Evolutionary conservation across 2,329 filamentous ascomycete genomes (phyloP).

Genomic region (Trichoderma gracile): DNA sequence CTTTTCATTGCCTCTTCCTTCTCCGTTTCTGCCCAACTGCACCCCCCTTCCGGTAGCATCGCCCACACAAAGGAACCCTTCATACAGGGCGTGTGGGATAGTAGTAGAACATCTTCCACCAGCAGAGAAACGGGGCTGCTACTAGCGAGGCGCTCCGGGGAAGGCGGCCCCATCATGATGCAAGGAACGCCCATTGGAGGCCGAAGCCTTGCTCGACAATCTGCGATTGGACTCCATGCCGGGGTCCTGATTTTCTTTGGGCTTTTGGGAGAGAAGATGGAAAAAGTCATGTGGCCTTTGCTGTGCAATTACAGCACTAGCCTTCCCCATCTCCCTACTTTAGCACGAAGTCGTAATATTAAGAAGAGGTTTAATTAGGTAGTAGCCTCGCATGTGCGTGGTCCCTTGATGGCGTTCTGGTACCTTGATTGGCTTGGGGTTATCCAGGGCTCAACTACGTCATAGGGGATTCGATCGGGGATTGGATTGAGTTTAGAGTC

Average conservation of each 20-base stretch:
- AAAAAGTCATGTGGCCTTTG: conserved; percentile 8
- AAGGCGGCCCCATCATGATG: not conserved
- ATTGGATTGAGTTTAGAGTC: not conserved
- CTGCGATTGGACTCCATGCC: not conserved
- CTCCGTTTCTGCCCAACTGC: conserved; percentile 15
- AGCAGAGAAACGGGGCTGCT: not conserved
- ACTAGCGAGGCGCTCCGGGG: conserved; percentile 2
- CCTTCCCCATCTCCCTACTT: not conserved
- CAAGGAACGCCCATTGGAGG: not conserved
- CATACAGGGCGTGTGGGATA: conserved; percentile 6
- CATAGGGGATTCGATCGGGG: not conserved
- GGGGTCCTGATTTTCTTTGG: not conserved
- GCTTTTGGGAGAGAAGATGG: not conserved
- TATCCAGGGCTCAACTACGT: conserved; percentile 15
- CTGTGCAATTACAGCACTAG: conserved; percentile 3
- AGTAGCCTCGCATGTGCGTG: conserved; percentile 12
- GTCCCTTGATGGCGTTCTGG: not conserved
- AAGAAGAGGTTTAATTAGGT: not conserved
- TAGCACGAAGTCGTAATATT: too few species aligned
- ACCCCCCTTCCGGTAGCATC: not conserved
- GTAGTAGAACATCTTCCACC: not conserved
- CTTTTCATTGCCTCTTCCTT: not conserved
- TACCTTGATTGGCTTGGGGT: not conserved
- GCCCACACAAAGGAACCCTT: conserved; percentile 4
- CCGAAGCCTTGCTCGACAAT: not conserved